Percentiles rank a stretch among this genome's conserved stretches.
Evolutionary conservation across 345 rosid genomes (phyloP).

Genomic region (Carallia pectinifolia): DNA sequence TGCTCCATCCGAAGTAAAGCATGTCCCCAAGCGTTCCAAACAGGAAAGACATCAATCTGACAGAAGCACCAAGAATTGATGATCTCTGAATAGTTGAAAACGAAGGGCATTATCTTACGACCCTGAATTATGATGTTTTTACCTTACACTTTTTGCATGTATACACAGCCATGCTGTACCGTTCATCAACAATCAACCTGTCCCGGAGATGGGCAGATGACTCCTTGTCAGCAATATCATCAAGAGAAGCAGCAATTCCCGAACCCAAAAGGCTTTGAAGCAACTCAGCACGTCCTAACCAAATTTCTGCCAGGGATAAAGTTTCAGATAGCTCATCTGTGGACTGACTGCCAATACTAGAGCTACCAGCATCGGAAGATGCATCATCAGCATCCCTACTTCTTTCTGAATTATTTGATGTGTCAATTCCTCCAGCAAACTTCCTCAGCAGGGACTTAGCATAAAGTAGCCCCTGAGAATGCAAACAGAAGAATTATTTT

Average conservation of each 20-base stretch:
- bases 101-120: slow-evolving; percentile 16
- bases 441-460: slow-evolving; percentile 79
- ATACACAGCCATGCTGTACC: slow-evolving; percentile 96
- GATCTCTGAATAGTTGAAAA: slow-evolving; percentile 17
- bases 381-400: slow-evolving; percentile 79
- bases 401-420: slow-evolving; percentile 57
- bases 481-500: slow-evolving; percentile 10
- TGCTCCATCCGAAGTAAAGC: slow-evolving; percentile 93
- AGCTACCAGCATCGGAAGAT: slow-evolving; percentile 91
- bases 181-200: slow-evolving; percentile 87
- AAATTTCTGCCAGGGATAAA: slow-evolving; percentile 60
- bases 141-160: slow-evolving; percentile 98
- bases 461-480: slow-evolving; percentile 73
- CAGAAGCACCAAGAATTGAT: slow-evolving; percentile 18
- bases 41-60: slow-evolving; percentile 93
- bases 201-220: slow-evolving; percentile 81
- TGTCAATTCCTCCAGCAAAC: slow-evolving; percentile 63
- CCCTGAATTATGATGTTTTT: slow-evolving; percentile 25
- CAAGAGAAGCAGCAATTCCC: slow-evolving; percentile 92
- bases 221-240: slow-evolving; percentile 82
- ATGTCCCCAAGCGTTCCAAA: slow-evolving; percentile 99
- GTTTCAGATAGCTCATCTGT: slow-evolving; percentile 75
- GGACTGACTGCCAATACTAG: slow-evolving; percentile 79
- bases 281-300: slow-evolving; percentile 96
- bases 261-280: slow-evolving; percentile 94